Percentiles rank a stretch among this genome's conserved stretches.
Evolutionary conservation across 192 early-diverging fungal genomes (phyloP).

Genomic region (Podila clonocystis): DNA sequence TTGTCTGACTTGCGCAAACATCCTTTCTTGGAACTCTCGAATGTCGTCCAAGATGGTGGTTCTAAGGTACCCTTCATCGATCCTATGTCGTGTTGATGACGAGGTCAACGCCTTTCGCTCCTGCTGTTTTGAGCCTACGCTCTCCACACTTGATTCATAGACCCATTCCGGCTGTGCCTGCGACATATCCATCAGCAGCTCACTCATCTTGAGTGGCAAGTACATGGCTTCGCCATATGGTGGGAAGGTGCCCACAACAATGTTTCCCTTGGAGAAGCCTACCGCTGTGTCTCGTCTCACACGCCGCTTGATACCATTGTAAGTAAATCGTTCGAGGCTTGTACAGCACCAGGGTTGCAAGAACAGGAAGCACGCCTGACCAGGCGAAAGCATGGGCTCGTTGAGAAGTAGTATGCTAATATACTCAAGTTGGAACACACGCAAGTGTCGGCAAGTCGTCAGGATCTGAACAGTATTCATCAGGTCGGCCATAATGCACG

Average conservation of each 20-base stretch:
- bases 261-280: no score
- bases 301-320: constrained; percentile 6
- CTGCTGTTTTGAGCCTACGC: not conserved
- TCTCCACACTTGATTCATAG: not conserved
- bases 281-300: not conserved
- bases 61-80: not conserved
- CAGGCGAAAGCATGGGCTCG: not conserved
- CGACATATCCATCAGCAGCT: not conserved
- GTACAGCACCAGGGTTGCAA: not conserved
- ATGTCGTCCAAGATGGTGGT: not conserved
- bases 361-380: not conserved
- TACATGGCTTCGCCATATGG: not conserved
- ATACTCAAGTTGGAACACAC: constrained; percentile 1
- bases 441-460: not conserved
- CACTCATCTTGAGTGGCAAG: constrained; percentile 9
- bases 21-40: not conserved
- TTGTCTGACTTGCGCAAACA: not conserved
- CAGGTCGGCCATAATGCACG: not conserved
- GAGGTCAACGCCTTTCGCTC: no score
- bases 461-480: not conserved
- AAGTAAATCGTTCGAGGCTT: not conserved
- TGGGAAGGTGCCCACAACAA: not conserved
- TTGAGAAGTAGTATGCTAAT: not conserved
- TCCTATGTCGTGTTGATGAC: not conserved
- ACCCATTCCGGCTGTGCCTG: not conserved